A percentile compares a stretch with the other conserved stretches of the same genome.
phyloP scores from a whole-genome alignment of 495 filamentous ascomycete species.

The Hypoxylon trugodes region DNA sequence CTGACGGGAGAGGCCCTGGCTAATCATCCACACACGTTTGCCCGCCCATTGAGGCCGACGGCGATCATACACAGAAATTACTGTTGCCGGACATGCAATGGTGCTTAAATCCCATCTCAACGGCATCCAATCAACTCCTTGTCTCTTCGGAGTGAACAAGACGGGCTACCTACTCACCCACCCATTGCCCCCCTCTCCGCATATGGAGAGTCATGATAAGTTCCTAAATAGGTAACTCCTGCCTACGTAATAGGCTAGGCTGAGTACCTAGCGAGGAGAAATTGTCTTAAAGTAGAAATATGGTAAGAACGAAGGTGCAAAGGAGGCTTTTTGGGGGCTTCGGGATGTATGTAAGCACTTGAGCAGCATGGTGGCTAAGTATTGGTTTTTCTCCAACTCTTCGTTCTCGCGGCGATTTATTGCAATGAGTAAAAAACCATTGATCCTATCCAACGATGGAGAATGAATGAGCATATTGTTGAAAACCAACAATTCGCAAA shows the following conservation, averaged over 20 bases:
- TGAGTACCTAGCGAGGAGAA: constrained; percentile 22
- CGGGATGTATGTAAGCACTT: constrained; percentile 23
- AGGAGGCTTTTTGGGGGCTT: no score
- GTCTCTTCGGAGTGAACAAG: constrained; percentile 23
- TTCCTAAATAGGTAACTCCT: constrained; percentile 23
- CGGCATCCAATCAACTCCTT: constrained; percentile 40
- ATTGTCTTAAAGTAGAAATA: constrained; percentile 26
- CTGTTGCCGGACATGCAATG: constrained; percentile 27
- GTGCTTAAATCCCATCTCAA: constrained; percentile 37
- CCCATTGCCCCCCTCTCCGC: constrained; percentile 12
- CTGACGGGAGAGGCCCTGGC: constrained; percentile 18
- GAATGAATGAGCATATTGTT: no score
- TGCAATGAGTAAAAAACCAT: constrained; percentile 4
- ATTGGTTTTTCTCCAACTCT: constrained; percentile 9
- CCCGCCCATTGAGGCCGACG: constrained; percentile 12
- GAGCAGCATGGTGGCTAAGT: constrained; percentile 7
- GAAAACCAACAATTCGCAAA: constrained; percentile 6
- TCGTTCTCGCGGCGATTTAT: constrained; percentile 1
- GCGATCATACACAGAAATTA: constrained; percentile 31
- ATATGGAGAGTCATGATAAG: constrained; percentile 28
- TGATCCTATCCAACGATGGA: constrained; percentile 17
- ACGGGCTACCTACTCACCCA: constrained; percentile 14
- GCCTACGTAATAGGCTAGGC: constrained; percentile 36
- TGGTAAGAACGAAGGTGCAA: not conserved
- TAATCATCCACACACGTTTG: constrained; percentile 27